Evolutionary conservation across 2,329 filamentous ascomycete genomes (phyloP).

Genomic region (Blastomyces percursus): DNA sequence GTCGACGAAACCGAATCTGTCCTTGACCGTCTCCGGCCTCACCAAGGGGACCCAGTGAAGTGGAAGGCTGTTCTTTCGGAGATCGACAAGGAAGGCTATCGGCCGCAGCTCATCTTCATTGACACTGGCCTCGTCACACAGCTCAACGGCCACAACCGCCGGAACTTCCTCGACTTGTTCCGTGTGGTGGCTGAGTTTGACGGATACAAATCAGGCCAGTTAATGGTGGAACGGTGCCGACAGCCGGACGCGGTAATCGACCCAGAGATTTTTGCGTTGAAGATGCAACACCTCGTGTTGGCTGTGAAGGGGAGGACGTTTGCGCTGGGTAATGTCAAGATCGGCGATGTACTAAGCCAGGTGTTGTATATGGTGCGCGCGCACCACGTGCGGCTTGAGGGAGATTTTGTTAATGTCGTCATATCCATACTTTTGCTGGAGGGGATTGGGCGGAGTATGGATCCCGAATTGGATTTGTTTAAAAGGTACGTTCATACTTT

Average conservation of each 20-base stretch:
- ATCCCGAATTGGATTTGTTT: slow-evolving; percentile 80
- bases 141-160: slow-evolving; percentile 72
- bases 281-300: slow-evolving; percentile 93
- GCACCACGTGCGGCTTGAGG: slow-evolving; percentile 89
- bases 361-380: slow-evolving; percentile 82
- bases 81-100: slow-evolving; percentile 77
- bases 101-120: slow-evolving; percentile 93
- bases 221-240: slow-evolving; percentile 93
- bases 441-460: slow-evolving; percentile 77
- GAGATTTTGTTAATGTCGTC: slow-evolving; percentile 97
- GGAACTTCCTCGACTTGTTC: slow-evolving; percentile 92
- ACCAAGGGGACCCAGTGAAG: slow-evolving; percentile 52
- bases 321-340: slow-evolving; percentile 86
- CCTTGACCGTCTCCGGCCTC: slow-evolving; percentile 65
- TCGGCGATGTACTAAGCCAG: slow-evolving; percentile 85
- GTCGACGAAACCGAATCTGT: slow-evolving; percentile 73
- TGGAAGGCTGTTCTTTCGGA: slow-evolving; percentile 66
- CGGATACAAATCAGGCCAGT: slow-evolving; percentile 82
- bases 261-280: slow-evolving; percentile 79
- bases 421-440: slow-evolving; percentile 88
- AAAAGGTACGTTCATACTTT: slow-evolving; percentile 44
- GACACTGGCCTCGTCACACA: slow-evolving; percentile 94
- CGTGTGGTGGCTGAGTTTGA: slow-evolving; percentile 93
- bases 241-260: slow-evolving; percentile 86
- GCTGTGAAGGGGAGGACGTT: slow-evolving; percentile 84